phyloP scores from a whole-genome alignment of 2,329 filamentous ascomycete genomes.

The Penicillium sp. region DNA sequence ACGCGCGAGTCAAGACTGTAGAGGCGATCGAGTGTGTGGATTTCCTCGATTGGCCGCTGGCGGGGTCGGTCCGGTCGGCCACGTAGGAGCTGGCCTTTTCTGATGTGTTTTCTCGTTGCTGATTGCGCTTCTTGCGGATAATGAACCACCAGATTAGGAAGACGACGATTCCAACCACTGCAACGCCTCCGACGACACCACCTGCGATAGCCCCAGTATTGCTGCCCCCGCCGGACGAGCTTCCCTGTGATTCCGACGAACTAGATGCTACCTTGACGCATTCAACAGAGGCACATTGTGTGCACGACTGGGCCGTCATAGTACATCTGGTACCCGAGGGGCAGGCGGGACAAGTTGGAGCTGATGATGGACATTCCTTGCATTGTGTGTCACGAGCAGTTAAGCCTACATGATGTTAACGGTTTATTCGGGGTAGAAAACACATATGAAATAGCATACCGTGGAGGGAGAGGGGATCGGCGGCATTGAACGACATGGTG shows the following conservation, averaged over 20 bases:
- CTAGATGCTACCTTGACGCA: conserved; percentile 56
- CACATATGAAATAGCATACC: conserved; percentile 23
- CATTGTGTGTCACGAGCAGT: conserved; percentile 49
- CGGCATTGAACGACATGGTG: conserved; percentile 35
- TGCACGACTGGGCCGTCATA: conserved; percentile 63
- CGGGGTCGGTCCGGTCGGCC: conserved; percentile 45
- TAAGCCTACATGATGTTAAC: conserved; percentile 21
- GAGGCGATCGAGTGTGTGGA: conserved; percentile 95
- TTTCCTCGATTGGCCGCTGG: conserved; percentile 61
- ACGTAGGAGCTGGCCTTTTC: conserved; percentile 59
- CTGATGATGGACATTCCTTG: conserved; percentile 57
- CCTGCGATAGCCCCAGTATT: conserved; percentile 88
- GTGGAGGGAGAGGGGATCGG: conserved; percentile 27
- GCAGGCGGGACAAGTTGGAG: conserved; percentile 67
- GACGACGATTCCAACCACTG: conserved; percentile 72
- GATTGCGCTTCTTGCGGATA: conserved; percentile 74
- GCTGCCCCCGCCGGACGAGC: conserved; percentile 52
- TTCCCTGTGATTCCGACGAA: conserved; percentile 22
- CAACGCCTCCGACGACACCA: conserved; percentile 84
- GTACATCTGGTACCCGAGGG: conserved; percentile 61
- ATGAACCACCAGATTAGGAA: conserved; percentile 88
- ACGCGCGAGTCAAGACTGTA: conserved; percentile 91
- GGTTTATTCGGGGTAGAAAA: background rate
- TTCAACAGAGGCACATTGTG: conserved; percentile 61
- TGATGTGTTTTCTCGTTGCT: conserved; percentile 54